Conservation (phyloP, 2,329 filamentous ascomycete species). For the Alternaria metachromatica region DNA sequence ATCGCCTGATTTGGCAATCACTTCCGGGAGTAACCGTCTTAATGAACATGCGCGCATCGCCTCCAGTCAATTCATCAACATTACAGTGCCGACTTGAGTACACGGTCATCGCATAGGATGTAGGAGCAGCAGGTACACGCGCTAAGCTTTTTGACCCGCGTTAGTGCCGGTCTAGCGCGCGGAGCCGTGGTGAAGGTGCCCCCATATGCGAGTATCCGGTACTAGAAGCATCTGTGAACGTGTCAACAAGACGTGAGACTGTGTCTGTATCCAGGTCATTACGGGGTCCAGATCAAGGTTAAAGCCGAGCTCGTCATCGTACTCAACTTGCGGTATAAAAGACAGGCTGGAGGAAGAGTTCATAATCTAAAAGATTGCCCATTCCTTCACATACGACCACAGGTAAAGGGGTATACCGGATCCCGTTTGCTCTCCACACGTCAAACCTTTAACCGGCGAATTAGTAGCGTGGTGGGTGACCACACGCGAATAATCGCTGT, state of each 20-base stretch:
- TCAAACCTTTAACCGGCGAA: background rate
- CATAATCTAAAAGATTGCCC: fast-evolving
- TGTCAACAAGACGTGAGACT: background rate
- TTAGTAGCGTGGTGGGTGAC: background rate
- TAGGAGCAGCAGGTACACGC: background rate
- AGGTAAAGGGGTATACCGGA: too few species aligned
- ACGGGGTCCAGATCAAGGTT: background rate
- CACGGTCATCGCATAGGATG: background rate
- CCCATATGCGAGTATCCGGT: background rate
- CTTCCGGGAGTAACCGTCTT: background rate
- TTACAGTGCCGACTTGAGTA: background rate
- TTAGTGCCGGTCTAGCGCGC: background rate
- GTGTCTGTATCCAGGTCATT: background rate
- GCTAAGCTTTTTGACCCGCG: background rate
- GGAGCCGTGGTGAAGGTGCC: background rate
- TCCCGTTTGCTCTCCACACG: too few species aligned
- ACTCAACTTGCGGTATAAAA: too few species aligned
- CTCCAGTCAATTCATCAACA: background rate
- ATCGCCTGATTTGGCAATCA: background rate
- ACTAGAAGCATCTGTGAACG: background rate
- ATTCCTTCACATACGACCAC: background rate
- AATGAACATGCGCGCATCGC: fast-evolving
- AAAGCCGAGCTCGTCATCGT: background rate
- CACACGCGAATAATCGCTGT: background rate
- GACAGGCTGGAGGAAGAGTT: background rate